Evolutionary conservation across 177 flowering plant species (phyloP), one percentile per base, ranked within the genome.

Genomic region (Telopea speciosissima): DNA sequence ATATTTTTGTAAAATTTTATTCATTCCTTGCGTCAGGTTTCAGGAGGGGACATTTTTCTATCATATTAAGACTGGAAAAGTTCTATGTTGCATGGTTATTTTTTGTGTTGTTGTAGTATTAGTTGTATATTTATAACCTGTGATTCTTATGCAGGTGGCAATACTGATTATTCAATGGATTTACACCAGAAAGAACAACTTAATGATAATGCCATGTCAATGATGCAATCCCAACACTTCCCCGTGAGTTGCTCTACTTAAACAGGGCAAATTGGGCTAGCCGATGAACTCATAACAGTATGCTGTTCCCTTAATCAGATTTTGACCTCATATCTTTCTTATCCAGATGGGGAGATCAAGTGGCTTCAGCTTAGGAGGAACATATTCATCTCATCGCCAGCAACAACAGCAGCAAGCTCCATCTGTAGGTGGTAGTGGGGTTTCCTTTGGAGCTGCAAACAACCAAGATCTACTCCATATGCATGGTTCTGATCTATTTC

Each of bases 141-240:
- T 26, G 24, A 58, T 24, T 77, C 49, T 81, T 75, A 9, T 76
- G 65, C 85, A 90, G 99, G 99, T 82, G 90, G 89, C 60, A 87
- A 84, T 88, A 82, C 86, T 71, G 98, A 96, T 75, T 91, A 84
- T 83, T 73, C 74, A 1, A 88, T 93, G 91, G 98, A 96, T 75
- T 63, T 91, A 85, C 97, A 91, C 75, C 97, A 91, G 80, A 93
- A 96, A 83, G 98, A 96, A 62, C 97, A 86, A 73, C 85, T 85
- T 78, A 97, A 89, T 80, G 97, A 91, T 67, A 87, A 75, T 83
- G 28, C 86, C 24, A 75, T 87, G 75, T 82, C 97, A 10, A 87
- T 92, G 89, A 90, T 93, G 91, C 97, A 90, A 73, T 77, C 90
- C 67, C 99, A 87, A 76, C 96, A 93, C 70, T 93, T 87, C 84